A percentile compares a stretch with the other conserved stretches of the same genome.
phyloP scores from a whole-genome alignment of 2,329 filamentous ascomycete species.

The Verticillium longisporum region DNA sequence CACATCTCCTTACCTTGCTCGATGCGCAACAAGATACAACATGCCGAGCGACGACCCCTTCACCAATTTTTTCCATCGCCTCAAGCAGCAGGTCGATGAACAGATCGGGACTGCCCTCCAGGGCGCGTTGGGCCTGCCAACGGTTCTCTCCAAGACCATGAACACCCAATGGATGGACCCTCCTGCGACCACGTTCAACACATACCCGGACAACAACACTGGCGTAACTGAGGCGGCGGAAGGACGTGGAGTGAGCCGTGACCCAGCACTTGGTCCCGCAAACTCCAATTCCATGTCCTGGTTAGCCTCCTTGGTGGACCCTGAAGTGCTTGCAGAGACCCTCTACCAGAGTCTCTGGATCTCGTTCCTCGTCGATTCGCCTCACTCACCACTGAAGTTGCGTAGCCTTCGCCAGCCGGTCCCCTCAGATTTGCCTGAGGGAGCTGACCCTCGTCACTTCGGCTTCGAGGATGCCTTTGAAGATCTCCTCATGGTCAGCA shows the following conservation, averaged over 20 bases:
- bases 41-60: conserved; percentile 9
- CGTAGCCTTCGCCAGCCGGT: conserved; percentile 38
- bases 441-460: conserved; percentile 30
- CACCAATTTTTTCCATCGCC: conserved; percentile 30
- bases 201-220: neutral
- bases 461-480: conserved; percentile 53
- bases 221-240: neutral
- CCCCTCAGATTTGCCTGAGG: conserved; percentile 34
- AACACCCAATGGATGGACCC: conserved; percentile 6
- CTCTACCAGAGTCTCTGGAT: conserved; percentile 17
- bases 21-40: neutral
- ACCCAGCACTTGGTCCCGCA: neutral
- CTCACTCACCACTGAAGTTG: conserved; percentile 38
- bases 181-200: neutral
- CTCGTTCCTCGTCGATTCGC: conserved; percentile 28
- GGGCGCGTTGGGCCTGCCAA: conserved; percentile 17
- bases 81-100: conserved; percentile 32
- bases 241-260: neutral
- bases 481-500: conserved; percentile 44
- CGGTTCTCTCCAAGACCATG: conserved; percentile 17
- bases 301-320: conserved; percentile 5
- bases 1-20: too few species aligned
- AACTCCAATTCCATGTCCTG: conserved; percentile 7
- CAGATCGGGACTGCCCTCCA: conserved; percentile 23
- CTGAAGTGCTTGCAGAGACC: conserved; percentile 9